These are phyloP conservation scores for Beta corolliflora DNA, from an alignment of 179 eudicot genomes.

Conservation along the genomic window DNA sequence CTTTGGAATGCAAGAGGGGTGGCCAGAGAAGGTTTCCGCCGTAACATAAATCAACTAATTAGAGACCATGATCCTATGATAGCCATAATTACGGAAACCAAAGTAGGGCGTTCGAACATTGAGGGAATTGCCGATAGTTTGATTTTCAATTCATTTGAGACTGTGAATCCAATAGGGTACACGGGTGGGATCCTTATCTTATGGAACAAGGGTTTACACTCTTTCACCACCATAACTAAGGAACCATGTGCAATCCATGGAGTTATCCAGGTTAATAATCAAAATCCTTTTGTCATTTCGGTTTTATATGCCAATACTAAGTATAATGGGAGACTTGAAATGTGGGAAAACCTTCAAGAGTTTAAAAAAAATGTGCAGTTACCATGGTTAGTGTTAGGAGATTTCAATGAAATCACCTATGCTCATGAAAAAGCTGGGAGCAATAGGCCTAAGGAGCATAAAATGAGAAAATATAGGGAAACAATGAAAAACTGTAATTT, in stretches of 20 bases:
- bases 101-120: not conserved
- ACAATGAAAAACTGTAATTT: not conserved
- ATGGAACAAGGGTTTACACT: not conserved
- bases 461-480: not conserved
- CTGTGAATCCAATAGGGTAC: not conserved
- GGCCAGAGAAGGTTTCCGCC: not conserved
- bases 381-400: too few species aligned
- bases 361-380: too few species aligned
- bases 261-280: not conserved
- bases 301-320: not conserved
- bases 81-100: not conserved
- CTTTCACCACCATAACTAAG: not conserved
- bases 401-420: too few species aligned
- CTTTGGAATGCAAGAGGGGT: not conserved
- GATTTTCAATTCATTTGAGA: not conserved
- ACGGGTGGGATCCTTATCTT: not conserved
- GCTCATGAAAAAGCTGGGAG: not conserved
- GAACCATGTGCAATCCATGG: not conserved
- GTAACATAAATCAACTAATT: too few species aligned
- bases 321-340: not conserved
- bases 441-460: not conserved
- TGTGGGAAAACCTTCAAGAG: not conserved
- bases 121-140: not conserved
- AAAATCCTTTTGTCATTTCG: not conserved
- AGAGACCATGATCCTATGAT: not conserved